Percentiles rank a stretch among this genome's conserved stretches.
Conservation (phyloP, 176 grass and related monocot species). For the Triticum turgidum region DNA sequence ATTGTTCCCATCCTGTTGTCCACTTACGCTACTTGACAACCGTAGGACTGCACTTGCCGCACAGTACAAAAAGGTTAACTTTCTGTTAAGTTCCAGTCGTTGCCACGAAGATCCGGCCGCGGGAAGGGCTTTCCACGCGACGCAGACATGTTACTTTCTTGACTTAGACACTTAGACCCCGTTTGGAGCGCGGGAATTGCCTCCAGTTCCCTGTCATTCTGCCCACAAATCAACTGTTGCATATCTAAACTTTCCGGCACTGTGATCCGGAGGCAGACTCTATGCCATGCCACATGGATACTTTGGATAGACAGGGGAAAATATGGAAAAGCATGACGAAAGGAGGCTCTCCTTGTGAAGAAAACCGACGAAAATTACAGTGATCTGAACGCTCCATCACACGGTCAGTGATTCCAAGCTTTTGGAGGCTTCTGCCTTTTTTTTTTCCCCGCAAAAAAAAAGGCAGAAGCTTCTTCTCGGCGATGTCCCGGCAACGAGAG, state of each 20-base stretch:
- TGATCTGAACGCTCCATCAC: conserved; percentile 42
- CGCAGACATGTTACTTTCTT: background rate
- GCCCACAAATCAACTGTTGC: background rate
- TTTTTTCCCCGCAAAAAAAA: too few species aligned
- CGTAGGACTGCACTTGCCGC: conserved; percentile 2
- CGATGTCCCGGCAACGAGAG: background rate
- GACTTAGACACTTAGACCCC: too few species aligned
- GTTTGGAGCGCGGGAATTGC: too few species aligned
- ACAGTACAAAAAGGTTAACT: conserved; percentile 13
- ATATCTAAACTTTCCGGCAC: background rate
- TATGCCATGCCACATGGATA: background rate
- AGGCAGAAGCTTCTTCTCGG: conserved; percentile 25
- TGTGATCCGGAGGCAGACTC: conserved; percentile 4
- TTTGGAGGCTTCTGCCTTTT: background rate
- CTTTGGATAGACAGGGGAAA: background rate
- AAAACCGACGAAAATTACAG: conserved; percentile 6
- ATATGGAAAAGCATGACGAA: background rate
- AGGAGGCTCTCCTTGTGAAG: conserved; percentile 14
- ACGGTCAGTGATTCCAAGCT: conserved; percentile 47
- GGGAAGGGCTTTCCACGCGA: conserved; percentile 11
- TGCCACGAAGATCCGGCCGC: background rate
- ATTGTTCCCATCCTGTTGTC: conserved; percentile 20
- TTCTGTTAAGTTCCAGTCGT: background rate
- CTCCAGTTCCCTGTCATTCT: too few species aligned
- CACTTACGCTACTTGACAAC: background rate